A percentile compares a stretch with the other conserved stretches of the same genome.
Evolutionary conservation across 2,329 filamentous ascomycete species (phyloP).

Genomic region (Penicillium sp.): DNA sequence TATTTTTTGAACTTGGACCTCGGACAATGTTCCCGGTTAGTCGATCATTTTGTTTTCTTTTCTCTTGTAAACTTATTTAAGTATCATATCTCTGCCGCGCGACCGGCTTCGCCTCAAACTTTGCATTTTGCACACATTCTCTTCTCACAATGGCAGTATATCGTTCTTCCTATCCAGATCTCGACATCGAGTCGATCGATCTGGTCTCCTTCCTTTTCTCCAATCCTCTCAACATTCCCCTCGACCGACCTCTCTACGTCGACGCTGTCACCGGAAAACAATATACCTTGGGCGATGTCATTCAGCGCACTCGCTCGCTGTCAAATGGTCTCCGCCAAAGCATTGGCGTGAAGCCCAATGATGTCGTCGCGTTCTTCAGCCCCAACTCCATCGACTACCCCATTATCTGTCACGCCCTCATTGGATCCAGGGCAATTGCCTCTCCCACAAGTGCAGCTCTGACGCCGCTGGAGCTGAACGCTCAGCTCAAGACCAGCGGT

Average conservation of each 20-base stretch:
- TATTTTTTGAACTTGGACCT: neutral
- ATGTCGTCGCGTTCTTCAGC: constrained; percentile 22
- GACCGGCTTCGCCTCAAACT: neutral
- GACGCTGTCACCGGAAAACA: constrained; percentile 16
- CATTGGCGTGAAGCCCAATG: constrained; percentile 13
- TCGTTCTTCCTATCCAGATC: constrained; percentile 17
- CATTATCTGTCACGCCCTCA: constrained; percentile 15
- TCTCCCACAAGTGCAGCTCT: constrained; percentile 21
- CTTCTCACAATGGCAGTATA: constrained; percentile 17
- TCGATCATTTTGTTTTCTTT: neutral
- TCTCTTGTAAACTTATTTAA: neutral
- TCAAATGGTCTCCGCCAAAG: constrained; percentile 19
- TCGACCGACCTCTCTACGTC: constrained; percentile 15
- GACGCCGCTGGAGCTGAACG: constrained; percentile 19
- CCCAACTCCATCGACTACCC: constrained; percentile 25
- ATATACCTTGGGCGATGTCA: constrained; percentile 18
- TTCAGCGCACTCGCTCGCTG: constrained; percentile 17
- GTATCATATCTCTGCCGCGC: neutral
- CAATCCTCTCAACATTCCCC: constrained; percentile 19
- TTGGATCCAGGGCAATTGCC: constrained; percentile 17
- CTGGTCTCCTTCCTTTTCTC: constrained; percentile 23
- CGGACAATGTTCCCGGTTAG: neutral
- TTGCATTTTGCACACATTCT: neutral
- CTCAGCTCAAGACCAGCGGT: constrained; percentile 22
- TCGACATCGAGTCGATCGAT: constrained; percentile 20